phyloP scores from a whole-genome alignment of 305 asterid genomes.

The Andrographis paniculata region DNA sequence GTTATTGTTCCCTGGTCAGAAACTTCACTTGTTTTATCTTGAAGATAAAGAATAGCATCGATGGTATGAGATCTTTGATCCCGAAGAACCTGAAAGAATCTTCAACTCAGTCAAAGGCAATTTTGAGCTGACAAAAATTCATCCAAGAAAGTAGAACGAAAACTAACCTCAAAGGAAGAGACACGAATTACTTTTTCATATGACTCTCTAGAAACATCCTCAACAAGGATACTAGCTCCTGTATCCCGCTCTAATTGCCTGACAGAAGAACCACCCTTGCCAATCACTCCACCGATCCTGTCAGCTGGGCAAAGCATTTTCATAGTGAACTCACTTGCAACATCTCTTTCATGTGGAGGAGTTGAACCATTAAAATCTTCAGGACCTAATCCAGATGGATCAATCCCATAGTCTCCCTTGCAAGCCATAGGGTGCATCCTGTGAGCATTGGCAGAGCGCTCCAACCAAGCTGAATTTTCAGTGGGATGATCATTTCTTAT shows the following conservation, averaged over 20 bases:
- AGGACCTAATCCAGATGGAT: slow-evolving; percentile 35
- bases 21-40: slow-evolving; percentile 49
- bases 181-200: slow-evolving; percentile 68
- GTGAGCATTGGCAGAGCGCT: slow-evolving; percentile 30
- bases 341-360: slow-evolving; percentile 35
- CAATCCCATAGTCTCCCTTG: slow-evolving; percentile 37
- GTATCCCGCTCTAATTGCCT: slow-evolving; percentile 67
- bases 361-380: slow-evolving; percentile 44
- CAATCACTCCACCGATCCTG: slow-evolving; percentile 79
- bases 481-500: slow-evolving; percentile 41
- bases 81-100: slow-evolving; percentile 45
- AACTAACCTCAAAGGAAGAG: slow-evolving; percentile 62
- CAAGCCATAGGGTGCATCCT: slow-evolving; percentile 34
- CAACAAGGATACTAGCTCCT: slow-evolving; percentile 63
- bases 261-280: slow-evolving; percentile 72
- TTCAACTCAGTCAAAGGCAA: slow-evolving; percentile 26
- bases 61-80: slow-evolving; percentile 68
- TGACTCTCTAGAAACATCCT: slow-evolving; percentile 37
- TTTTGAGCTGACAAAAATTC: slow-evolving; percentile 14
- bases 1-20: slow-evolving; percentile 61
- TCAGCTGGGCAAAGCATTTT: slow-evolving; percentile 68
- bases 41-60: slow-evolving; percentile 73
- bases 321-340: slow-evolving; percentile 52
- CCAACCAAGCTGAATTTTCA: slow-evolving; percentile 41
- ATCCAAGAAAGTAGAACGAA: slow-evolving; percentile 15